Base-by-base conservation (phyloP, 1,284 basidiomycete genomes). In the Leccinum solheimii region DNA sequence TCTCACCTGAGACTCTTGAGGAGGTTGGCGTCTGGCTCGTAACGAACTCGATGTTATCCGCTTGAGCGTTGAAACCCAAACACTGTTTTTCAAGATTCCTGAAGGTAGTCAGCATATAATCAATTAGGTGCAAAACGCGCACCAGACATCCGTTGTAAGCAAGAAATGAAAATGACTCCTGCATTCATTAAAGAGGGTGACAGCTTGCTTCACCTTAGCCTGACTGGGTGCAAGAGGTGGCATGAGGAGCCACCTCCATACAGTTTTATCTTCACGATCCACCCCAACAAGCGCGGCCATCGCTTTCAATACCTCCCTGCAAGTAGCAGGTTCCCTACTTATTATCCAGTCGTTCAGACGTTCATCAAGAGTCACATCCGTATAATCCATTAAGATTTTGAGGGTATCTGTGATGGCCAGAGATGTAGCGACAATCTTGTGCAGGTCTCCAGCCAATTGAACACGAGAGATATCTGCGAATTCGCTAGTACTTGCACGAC, bases 401-500 rank as follows among this genome's bases (percentile, higher is more conserved):
- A 59, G 36, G 6, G 16, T 32, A 11, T 40, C 38, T 19, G 32
- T 11, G 10, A 58, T 45, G 21, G 56, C 14, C 14, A 59, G 36
- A 58, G 57, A 58, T 26, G 57, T 43, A 10, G 27, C 57, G 21
- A 59, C 14, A 23, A 58, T 34, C 26, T 43, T 58, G 57, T 58
- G 57, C 11, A 58, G 36, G 27, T 59, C 27, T 23, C 27, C 56
- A n/a, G 6, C 38, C 10, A 58, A 21, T n/a, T 59, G 56, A 26
- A 59, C 8, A 8, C 27, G 30, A 19, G 57, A 43, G 19, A 23
- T 59, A 7, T 32, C 16, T 38, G n/a, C 11, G 19, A 21, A 5
- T 13, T 21, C 34, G 26, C 16, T 10, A 30, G 30, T 30, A 38
- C 13, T 27, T 21, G 36, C 55, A 30, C n/a, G 57, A 38, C 34